phyloP scores from a whole-genome alignment of 805 yeast species.

The Scheffersomyces amazonensis region DNA sequence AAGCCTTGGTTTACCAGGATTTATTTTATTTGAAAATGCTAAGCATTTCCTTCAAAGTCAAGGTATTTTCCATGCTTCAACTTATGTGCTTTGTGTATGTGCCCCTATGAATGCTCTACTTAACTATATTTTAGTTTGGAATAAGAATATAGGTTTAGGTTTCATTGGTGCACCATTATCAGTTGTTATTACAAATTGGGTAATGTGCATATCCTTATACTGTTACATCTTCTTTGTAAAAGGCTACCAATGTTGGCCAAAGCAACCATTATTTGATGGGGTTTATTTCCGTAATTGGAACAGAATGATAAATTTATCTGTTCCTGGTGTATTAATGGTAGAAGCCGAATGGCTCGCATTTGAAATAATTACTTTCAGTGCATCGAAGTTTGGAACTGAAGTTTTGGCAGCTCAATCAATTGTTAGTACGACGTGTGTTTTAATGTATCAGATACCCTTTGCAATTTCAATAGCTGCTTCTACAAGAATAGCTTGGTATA shows the following conservation, averaged over 20 bases:
- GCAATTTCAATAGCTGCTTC: conserved; percentile 74
- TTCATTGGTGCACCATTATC: conserved; percentile 77
- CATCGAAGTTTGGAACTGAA: conserved; percentile 64
- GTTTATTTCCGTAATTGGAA: conserved; percentile 53
- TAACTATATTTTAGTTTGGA: conserved; percentile 73
- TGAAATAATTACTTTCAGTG: conserved; percentile 67
- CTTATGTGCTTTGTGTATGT: conserved; percentile 64
- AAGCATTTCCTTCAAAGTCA: conserved; percentile 75
- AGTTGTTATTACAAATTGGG: conserved; percentile 66
- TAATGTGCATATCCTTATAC: conserved; percentile 60
- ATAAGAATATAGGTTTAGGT: conserved; percentile 51
- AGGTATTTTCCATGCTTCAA: conserved; percentile 77
- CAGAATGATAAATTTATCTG: conserved; percentile 58
- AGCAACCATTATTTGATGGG: conserved; percentile 18
- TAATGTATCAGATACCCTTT: conserved; percentile 72
- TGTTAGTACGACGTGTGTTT: conserved; percentile 62
- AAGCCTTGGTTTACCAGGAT: conserved; percentile 70
- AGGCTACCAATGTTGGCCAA: conserved; percentile 47
- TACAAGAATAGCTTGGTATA: conserved; percentile 72
- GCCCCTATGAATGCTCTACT: conserved; percentile 71
- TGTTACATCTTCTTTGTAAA: conserved; percentile 43
- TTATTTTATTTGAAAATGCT: conserved; percentile 66
- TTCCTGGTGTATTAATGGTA: conserved; percentile 77
- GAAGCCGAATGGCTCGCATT: conserved; percentile 79
- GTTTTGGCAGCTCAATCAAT: conserved; percentile 74